These are phyloP conservation scores for Penicillium macrosclerotiorum DNA, from an alignment of 495 filamentous ascomycete genomes.

Conservation along the genomic window DNA sequence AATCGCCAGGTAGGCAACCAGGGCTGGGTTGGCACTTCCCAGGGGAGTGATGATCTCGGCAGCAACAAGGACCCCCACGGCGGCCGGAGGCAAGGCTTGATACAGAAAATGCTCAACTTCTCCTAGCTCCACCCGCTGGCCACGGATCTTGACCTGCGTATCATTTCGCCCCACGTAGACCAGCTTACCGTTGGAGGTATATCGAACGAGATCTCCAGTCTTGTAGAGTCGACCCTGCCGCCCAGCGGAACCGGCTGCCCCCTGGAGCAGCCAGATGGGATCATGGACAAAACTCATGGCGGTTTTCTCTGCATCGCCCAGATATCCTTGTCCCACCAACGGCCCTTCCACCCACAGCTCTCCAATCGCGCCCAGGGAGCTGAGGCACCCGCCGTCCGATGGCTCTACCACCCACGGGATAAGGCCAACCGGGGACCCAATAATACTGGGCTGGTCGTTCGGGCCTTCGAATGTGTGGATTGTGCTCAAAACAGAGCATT, in stretches of 20 bases:
- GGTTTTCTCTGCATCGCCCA: conserved; percentile 33
- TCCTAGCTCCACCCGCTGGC: conserved; percentile 43
- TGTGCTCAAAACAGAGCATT: conserved; percentile 29
- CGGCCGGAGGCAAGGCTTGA: background rate
- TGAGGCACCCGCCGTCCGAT: conserved; percentile 28
- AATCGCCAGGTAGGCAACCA: no score
- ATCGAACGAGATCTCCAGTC: conserved; percentile 29
- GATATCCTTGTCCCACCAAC: conserved; percentile 40
- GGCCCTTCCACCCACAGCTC: conserved; percentile 47
- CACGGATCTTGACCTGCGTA: conserved; percentile 40
- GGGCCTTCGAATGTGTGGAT: no score
- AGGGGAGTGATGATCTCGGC: background rate
- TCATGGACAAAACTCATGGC: conserved; percentile 31
- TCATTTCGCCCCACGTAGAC: conserved; percentile 33
- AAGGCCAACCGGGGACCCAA: conserved; percentile 39
- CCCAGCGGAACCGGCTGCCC: background rate
- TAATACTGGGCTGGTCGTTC: no score
- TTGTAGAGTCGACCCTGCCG: conserved; percentile 28
- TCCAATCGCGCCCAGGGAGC: conserved; percentile 42
- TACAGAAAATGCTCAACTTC: conserved; percentile 36
- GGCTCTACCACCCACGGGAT: no score
- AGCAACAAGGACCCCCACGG: background rate
- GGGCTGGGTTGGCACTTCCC: background rate
- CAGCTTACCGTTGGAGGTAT: conserved; percentile 22
- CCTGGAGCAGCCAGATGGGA: conserved; percentile 31